Evolutionary conservation across 2,329 filamentous ascomycete species (phyloP).

Genomic region (Fusarium buharicum): DNA sequence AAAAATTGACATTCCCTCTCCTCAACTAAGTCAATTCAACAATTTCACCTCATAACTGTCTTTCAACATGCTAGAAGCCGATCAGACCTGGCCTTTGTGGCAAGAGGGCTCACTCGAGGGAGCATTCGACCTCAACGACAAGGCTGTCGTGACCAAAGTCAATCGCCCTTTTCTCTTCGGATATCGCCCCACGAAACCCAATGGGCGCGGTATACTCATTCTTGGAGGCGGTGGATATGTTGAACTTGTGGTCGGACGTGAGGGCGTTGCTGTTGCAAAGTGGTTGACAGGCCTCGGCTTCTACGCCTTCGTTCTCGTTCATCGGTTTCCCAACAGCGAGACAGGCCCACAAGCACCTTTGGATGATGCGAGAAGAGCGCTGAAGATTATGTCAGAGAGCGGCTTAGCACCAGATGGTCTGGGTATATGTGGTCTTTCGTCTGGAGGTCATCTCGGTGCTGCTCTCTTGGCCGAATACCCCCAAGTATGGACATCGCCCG

Average conservation of each 20-base stretch:
- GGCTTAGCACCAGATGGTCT: slow-evolving; percentile 21
- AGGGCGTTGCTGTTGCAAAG: slow-evolving; percentile 35
- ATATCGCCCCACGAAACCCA: slow-evolving; percentile 25
- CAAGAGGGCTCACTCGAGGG: slow-evolving; percentile 10
- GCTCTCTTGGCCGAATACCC: slow-evolving; percentile 39
- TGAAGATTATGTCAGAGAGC: slow-evolving; percentile 33
- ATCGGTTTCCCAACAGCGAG: slow-evolving; percentile 36
- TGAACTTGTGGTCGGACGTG: slow-evolving; percentile 39
- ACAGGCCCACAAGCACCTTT: slow-evolving; percentile 30
- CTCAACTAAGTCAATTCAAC: too few relatives aligned
- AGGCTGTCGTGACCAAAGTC: slow-evolving; percentile 35
- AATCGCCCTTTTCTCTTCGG: slow-evolving; percentile 35
- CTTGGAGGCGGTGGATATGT: slow-evolving; percentile 38
- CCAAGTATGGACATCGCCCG: slow-evolving; percentile 27
- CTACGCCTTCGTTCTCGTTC: slow-evolving; percentile 40
- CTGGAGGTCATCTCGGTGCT: slow-evolving; percentile 38
- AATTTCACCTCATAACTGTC: accelerated
- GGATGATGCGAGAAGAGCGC: slow-evolving; percentile 37
- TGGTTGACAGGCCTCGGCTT: slow-evolving; percentile 40
- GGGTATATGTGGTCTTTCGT: slow-evolving; percentile 38
- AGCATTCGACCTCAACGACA: slow-evolving; percentile 34
- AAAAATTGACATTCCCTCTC: background rate
- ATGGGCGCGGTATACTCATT: slow-evolving; percentile 34
- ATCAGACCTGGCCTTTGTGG: slow-evolving; percentile 36
- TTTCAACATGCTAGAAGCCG: slow-evolving; percentile 16